Evolutionary conservation across 768 basidiomycete species (phyloP), one percentile per base, ranked within the genome.

Genomic region (Russula olivacea): DNA sequence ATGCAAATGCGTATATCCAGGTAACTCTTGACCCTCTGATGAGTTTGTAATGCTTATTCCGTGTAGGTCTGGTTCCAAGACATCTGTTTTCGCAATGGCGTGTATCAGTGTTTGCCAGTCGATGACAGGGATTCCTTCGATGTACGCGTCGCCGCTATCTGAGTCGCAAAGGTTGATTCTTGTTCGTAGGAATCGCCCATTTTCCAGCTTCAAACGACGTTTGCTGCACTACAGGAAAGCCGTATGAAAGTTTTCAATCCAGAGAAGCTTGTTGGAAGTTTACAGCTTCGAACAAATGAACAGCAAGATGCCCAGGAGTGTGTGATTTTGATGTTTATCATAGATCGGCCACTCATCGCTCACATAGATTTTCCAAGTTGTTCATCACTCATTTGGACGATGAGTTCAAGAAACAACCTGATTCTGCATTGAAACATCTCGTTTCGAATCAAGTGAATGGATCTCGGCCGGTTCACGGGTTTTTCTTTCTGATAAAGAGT

Each of bases 251-350:
- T 87, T 0, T 94, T 89, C 71, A 93, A 98, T 74, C 96, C 96
- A 0, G 75, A 78, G 17, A 88, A 86, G 65, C 81, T 98, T 15
- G 89, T 95, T 7, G 87, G 94, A 71, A 91, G 91, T 67, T 76
- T 98, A 57, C 82, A 86, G 61, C 76, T 98, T 43, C 82, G 87
- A 21, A 85, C 87, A 1, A 80, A 87, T 4, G 91, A 97, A 70
- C 96, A 98, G 71, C 95, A 98, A 74, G 96, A 98, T 76, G 94
- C 96, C 34, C 93, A 95, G 74, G 96, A 98, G 93, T 97, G 70
- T 58, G 84, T 71, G 30, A 28, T 45, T 21, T 25, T 60, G 36
- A 51, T 55, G 25, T 25, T 41, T 8, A 48, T 15, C 17, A 21
- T 50, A 30, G 15, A 23, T 51, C n/a, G n/a, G 3, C 61, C 43